Evolutionary conservation across 108 stramenopile species (phyloP).

Genomic region (Cyclotella distinguenda): DNA sequence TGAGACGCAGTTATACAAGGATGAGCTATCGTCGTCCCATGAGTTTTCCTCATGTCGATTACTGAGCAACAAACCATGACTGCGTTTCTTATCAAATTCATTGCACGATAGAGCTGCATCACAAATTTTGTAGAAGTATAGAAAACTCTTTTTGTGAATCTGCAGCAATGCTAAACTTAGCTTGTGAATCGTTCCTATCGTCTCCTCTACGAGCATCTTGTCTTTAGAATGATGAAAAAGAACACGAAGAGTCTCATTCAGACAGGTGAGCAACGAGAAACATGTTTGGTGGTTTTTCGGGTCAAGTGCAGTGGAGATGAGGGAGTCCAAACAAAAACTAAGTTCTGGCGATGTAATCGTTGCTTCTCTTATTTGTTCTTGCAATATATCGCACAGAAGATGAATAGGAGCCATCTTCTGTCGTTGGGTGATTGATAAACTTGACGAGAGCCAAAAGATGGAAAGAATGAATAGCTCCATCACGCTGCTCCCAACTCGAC

Average conservation of each 20-base stretch:
- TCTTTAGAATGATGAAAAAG: slow-evolving; percentile 39
- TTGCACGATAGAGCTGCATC: slow-evolving; percentile 8
- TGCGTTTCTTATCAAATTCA: slow-evolving; percentile 16
- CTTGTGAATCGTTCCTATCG: slow-evolving; percentile 31
- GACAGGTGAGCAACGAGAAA: slow-evolving; percentile 16
- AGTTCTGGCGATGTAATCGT: slow-evolving; percentile 39
- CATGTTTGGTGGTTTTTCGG: slow-evolving; percentile 24
- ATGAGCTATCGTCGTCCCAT: slow-evolving; percentile 12
- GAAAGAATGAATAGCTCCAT: slow-evolving; percentile 55
- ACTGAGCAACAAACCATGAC: slow-evolving; percentile 18
- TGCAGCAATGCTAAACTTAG: slow-evolving; percentile 39
- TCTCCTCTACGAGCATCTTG: slow-evolving; percentile 13
- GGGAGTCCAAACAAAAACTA: slow-evolving; percentile 51
- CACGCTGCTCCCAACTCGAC: slow-evolving; percentile 52
- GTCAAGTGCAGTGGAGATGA: slow-evolving; percentile 44
- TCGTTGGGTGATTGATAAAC: slow-evolving; percentile 27
- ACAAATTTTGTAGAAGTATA: slow-evolving; percentile 11
- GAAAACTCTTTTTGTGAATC: slow-evolving; percentile 26
- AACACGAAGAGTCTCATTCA: slow-evolving; percentile 16
- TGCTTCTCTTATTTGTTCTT: slow-evolving; percentile 22
- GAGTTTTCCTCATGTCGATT: not conserved
- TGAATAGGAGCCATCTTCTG: slow-evolving; percentile 39
- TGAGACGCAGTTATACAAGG: not conserved
- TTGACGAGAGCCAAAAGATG: slow-evolving; percentile 45
- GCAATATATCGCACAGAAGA: slow-evolving; percentile 48